Percentiles rank a stretch among this genome's conserved stretches.
phyloP scores from a whole-genome alignment of 1,284 basidiomycete genomes.

The Boletus semigastroideus region DNA sequence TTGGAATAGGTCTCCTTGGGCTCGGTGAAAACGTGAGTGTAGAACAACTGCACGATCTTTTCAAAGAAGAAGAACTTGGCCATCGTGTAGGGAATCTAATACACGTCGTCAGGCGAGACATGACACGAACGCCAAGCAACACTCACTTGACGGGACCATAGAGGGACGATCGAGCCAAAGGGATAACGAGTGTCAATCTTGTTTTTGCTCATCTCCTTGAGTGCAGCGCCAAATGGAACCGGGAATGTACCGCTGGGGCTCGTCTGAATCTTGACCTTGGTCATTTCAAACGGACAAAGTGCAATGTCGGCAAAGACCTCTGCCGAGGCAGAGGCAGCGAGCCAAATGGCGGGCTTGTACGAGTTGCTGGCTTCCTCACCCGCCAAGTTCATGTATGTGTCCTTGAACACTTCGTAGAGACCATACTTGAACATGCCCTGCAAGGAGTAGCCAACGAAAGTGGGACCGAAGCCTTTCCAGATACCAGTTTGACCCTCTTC shows the following conservation, averaged over 20 bases:
- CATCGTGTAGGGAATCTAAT: conserved; percentile 87
- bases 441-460: conserved; percentile 89
- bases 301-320: conserved; percentile 95
- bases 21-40: conserved; percentile 70
- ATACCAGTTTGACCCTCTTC: conserved; percentile 86
- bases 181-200: conserved; percentile 73
- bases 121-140: background rate
- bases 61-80: conserved; percentile 88
- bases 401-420: conserved; percentile 96
- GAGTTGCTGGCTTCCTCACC: conserved; percentile 80
- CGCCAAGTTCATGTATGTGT: conserved; percentile 81
- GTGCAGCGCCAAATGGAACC: conserved; percentile 65
- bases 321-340: conserved; percentile 89
- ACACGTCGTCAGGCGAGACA: background rate
- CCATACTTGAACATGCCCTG: conserved; percentile 98
- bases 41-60: conserved; percentile 75
- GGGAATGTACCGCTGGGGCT: conserved; percentile 73
- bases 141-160: conserved; percentile 79
- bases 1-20: conserved; percentile 74
- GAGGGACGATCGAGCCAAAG: conserved; percentile 76
- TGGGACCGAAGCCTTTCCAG: conserved; percentile 93
- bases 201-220: conserved; percentile 62
- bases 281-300: conserved; percentile 81
- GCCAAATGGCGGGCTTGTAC: conserved; percentile 94
- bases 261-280: conserved; percentile 85